Evolutionary conservation across 2,329 filamentous ascomycete genomes (phyloP), one percentile per base, ranked within the genome.

Genomic region (Fusarium neocosmosporiellum): DNA sequence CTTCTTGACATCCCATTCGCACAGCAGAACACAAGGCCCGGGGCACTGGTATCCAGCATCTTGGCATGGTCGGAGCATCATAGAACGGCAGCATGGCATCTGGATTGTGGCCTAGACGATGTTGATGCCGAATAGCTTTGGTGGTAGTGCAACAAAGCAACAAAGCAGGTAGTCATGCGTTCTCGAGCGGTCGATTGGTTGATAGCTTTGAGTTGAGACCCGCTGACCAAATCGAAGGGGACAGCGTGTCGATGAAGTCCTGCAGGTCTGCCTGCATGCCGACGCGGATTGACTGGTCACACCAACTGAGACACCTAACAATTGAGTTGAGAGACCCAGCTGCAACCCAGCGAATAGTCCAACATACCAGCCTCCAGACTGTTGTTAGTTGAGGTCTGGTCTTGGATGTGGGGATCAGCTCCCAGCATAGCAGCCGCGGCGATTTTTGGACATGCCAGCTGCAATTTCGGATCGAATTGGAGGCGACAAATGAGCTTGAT

Each of bases 211-310:
- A 53, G 43, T 36, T 58, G 59, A 29, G 24, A 27, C 41, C 54
- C 46, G 54, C 55, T 16, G 13, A 18, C 34, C 36, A 66, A 57
- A 31, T 36, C 46, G 29, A 61, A 46, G 41, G 34, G 55, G 59
- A 69, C 46, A 20, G 50, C 29, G 65, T 69, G 69, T 69, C 50
- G 48, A 31, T 29, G 27, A 43, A 33, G 69, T 27, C 29, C n/a
- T 46, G 53, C 50, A 63, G 53, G 18, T 58, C 36, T 57, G 16
- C 27, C 36, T 57, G 16, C 27, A 48, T 59, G 20, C 36, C 33
- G 27, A 43, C n/a, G n/a, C n/a, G 55, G 29, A 36, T 58, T 33
- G 41, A 50, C 57, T 39, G 31, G 58, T 58, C 54, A 63, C 59
- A 34, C 46, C 24, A 50, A 37, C 37, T 22, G 24, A 39, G 65